Conservation (phyloP, 352 stramenopile species). For the Globisporangium viniferum region DNA sequence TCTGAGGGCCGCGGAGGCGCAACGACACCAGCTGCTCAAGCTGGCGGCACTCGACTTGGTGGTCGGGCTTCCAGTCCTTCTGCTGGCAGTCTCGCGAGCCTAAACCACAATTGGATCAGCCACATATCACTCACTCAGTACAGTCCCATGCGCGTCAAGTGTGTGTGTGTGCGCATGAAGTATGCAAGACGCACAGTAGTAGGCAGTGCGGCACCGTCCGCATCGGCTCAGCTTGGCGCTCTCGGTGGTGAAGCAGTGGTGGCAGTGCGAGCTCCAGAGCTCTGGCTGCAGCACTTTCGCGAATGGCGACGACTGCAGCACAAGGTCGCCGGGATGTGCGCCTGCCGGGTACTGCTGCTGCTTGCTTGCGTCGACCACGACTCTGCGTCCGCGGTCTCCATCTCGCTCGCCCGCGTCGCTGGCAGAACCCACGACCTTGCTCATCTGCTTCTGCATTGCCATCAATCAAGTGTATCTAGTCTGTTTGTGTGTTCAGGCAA, state of each 20-base stretch:
- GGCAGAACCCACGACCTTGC: background rate
- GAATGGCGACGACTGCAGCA: constrained; percentile 25
- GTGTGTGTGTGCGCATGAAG: background rate
- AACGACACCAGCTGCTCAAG: constrained; percentile 42
- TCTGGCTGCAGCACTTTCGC: constrained; percentile 45
- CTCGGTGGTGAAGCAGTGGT: constrained; percentile 48
- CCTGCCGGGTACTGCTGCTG: background rate
- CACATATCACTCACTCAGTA: background rate
- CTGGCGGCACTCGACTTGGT: constrained; percentile 54
- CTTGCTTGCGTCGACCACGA: constrained; percentile 18
- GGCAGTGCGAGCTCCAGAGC: constrained; percentile 59
- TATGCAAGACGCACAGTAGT: constrained; percentile 54
- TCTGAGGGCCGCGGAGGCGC: constrained; percentile 31
- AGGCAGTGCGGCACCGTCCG: constrained; percentile 42
- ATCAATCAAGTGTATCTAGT: background rate
- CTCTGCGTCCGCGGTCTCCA: constrained; percentile 37
- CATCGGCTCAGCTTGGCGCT: constrained; percentile 44
- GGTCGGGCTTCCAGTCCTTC: constrained; percentile 57
- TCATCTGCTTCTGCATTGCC: background rate
- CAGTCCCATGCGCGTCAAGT: background rate
- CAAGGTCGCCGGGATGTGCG: constrained; percentile 27
- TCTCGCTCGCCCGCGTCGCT: constrained; percentile 1
- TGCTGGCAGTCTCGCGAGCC: constrained; percentile 62
- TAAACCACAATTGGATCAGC: constrained; percentile 12
- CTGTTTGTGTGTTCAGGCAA: background rate